Conservation (phyloP, 2,329 filamentous ascomycete genomes). For the Dryadomyces quercivorus region DNA sequence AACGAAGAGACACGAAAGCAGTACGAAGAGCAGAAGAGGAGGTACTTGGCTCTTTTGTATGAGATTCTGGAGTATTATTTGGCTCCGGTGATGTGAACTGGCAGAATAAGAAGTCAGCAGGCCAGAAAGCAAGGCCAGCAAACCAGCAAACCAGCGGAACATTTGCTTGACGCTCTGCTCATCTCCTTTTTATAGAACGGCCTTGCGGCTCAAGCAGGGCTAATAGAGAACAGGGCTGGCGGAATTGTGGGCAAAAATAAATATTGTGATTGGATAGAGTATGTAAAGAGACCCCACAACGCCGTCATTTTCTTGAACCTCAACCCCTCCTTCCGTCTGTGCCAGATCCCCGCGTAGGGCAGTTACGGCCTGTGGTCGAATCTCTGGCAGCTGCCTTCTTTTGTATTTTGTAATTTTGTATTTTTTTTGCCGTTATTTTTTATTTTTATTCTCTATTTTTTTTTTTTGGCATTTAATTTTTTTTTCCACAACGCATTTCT, state of each 20-base stretch:
- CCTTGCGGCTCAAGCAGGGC: neutral
- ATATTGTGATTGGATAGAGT: neutral
- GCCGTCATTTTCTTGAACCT: neutral
- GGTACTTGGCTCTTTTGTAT: constrained; percentile 39
- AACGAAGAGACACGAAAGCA: constrained; percentile 10
- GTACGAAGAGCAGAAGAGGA: constrained; percentile 13
- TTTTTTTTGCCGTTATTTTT: no score
- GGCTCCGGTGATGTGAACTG: constrained; percentile 32
- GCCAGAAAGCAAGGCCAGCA: no score
- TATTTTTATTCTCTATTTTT: neutral
- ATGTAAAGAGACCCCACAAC: no score
- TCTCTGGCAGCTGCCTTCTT: neutral
- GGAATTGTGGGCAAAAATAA: neutral
- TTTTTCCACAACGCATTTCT: neutral
- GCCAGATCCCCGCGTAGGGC: neutral
- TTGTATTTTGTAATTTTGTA: neutral
- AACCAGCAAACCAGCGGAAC: no score
- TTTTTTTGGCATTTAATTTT: neutral
- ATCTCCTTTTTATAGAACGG: no score
- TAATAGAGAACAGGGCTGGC: neutral
- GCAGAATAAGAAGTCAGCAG: neutral
- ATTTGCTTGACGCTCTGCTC: no score
- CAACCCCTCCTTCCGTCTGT: neutral
- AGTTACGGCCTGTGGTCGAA: neutral
- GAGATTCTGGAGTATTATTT: constrained; percentile 41